A percentile compares a stretch with the other conserved stretches of the same genome.
phyloP scores from a whole-genome alignment of 805 yeast species.

The Henningerozyma blattae region DNA sequence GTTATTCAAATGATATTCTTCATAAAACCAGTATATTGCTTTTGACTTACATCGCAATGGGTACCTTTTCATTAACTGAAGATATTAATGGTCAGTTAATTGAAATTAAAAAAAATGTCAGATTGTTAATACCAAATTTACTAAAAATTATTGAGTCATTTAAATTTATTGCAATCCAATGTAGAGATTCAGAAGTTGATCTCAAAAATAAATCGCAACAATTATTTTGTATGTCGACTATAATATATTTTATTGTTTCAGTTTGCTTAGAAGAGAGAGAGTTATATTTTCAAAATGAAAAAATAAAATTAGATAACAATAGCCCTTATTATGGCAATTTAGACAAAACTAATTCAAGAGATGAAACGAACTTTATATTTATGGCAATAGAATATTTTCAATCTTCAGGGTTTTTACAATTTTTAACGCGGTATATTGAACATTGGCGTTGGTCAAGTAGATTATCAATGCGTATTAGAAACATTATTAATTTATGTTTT shows the following conservation, averaged over 20 bases:
- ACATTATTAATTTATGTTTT: slow-evolving; percentile 40
- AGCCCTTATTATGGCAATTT: not conserved
- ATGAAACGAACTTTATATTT: slow-evolving; percentile 1
- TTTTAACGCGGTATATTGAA: slow-evolving; percentile 41
- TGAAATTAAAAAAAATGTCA: slow-evolving; percentile 13
- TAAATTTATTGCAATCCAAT: slow-evolving; percentile 12
- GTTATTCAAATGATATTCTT: slow-evolving; percentile 2
- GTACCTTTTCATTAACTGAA: slow-evolving; percentile 8
- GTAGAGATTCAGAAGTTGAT: slow-evolving; percentile 14
- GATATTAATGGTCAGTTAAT: slow-evolving; percentile 9
- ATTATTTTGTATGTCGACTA: slow-evolving; percentile 17
- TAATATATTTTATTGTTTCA: slow-evolving; percentile 13
- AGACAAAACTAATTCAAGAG: not conserved
- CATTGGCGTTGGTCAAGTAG: slow-evolving; percentile 51
- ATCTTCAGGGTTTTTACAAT: slow-evolving; percentile 28
- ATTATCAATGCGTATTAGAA: slow-evolving; percentile 38
- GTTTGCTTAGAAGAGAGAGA: slow-evolving; percentile 15
- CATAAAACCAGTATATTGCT: slow-evolving; percentile 7
- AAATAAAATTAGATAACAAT: no score
- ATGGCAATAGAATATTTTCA: slow-evolving; percentile 7
- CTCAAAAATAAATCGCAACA: slow-evolving; percentile 10
- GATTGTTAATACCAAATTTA: slow-evolving; percentile 8
- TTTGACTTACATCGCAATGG: slow-evolving; percentile 18
- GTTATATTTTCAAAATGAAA: not conserved
- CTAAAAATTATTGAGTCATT: slow-evolving; percentile 9